Conservation (phyloP, 768 basidiomycete species). For the Leccinum obscurum region DNA sequence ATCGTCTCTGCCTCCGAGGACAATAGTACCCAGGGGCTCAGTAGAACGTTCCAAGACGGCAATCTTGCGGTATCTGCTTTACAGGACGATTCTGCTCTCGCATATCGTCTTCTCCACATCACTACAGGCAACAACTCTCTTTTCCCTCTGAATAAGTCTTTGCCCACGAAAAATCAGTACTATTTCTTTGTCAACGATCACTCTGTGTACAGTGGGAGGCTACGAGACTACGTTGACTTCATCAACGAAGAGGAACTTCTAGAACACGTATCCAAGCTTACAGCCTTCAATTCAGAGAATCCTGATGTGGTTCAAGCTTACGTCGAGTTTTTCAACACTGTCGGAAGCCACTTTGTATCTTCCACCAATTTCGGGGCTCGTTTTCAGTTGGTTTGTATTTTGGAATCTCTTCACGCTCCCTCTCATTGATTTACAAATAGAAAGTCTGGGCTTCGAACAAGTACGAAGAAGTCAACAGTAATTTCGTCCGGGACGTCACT, state of each 20-base stretch:
- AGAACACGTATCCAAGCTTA: conserved; percentile 1
- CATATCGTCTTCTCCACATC: conserved; percentile 6
- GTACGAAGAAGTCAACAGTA: conserved; percentile 6
- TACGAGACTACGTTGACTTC: conserved; percentile 2
- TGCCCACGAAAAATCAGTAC: conserved; percentile 5
- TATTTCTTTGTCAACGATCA: conserved; percentile 6
- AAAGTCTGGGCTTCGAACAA: conserved; percentile 13
- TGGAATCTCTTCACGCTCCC: too few relatives aligned
- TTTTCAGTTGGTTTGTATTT: conserved; percentile 4
- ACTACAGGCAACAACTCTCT: conserved; percentile 4
- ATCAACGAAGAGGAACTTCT: conserved; percentile 10
- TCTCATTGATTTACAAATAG: neutral
- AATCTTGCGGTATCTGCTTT: neutral
- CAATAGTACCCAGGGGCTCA: neutral
- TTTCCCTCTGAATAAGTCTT: conserved; percentile 5
- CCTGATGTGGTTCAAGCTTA: conserved; percentile 7
- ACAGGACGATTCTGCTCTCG: conserved; percentile 1
- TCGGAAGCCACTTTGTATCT: conserved; percentile 6
- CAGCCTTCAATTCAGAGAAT: conserved; percentile 2
- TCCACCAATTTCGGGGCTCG: conserved; percentile 5
- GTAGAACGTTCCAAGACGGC: conserved; percentile 2
- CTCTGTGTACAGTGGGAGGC: conserved; percentile 3
- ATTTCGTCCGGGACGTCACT: conserved; percentile 6
- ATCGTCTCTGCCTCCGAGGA: neutral
- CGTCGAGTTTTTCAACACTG: conserved; percentile 5